Evolutionary conservation across 371 early-diverging fungal species (phyloP).

Genomic region (Rhizomucor miehei): DNA sequence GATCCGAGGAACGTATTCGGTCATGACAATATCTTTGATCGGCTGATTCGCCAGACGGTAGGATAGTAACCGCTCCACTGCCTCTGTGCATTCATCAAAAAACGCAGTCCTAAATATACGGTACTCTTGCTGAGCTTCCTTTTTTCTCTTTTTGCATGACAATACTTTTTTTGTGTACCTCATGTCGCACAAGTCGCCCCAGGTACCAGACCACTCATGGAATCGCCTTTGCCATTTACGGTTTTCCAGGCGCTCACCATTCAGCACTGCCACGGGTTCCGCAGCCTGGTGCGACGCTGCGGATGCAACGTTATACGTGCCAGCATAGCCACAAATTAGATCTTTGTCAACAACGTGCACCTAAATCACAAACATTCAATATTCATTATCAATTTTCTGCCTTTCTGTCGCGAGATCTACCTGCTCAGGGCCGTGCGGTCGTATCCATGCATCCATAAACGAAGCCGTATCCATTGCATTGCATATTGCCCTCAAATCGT

Average conservation of each 20-base stretch:
- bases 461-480: neutral
- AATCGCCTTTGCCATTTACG: neutral
- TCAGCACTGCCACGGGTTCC: neutral
- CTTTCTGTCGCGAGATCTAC: no score
- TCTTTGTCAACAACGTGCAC: no score
- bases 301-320: no score
- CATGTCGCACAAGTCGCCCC: constrained; percentile 1
- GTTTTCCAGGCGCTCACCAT: neutral
- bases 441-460: neutral
- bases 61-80: constrained; percentile 1
- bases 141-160: neutral
- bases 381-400: no score
- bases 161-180: neutral
- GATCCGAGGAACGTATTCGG: constrained; percentile 10
- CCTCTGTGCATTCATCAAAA: neutral
- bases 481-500: neutral
- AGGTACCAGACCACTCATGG: neutral
- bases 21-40: constrained; percentile 2
- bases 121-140: neutral
- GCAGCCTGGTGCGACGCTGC: no score
- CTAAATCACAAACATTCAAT: no score
- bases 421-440: no score
- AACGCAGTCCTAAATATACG: neutral
- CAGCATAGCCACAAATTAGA: no score
- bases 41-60: constrained; percentile 1